These are phyloP conservation scores for Irpex sp. DNA, from an alignment of 1,284 basidiomycete species.

Conservation along the genomic window DNA sequence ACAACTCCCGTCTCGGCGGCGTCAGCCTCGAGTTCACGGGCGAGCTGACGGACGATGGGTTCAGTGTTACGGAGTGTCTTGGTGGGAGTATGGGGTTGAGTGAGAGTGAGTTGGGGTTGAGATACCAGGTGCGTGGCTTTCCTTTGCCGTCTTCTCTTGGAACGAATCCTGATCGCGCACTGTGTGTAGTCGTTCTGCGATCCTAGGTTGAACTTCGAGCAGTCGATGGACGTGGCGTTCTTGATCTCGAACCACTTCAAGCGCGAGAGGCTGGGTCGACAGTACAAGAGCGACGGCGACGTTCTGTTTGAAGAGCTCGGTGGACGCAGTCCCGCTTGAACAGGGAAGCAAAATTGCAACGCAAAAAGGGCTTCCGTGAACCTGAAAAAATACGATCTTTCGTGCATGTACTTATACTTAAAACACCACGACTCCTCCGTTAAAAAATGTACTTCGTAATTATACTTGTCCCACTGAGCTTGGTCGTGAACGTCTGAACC, in stretches of 20 bases:
- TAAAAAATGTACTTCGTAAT: too few relatives aligned
- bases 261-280: constrained; percentile 40
- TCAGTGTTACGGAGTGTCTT: constrained; percentile 84
- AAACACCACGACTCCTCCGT: too few relatives aligned
- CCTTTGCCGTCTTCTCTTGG: too few relatives aligned
- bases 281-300: constrained; percentile 19
- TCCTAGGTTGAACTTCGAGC: constrained; percentile 78
- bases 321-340: constrained; percentile 15
- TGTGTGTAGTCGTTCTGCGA: constrained; percentile 68
- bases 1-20: constrained; percentile 80
- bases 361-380: too few relatives aligned
- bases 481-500: too few relatives aligned
- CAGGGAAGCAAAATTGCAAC: background rate
- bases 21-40: constrained; percentile 96
- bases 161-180: too few relatives aligned
- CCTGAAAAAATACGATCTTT: too few relatives aligned
- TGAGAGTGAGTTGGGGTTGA: constrained; percentile 65
- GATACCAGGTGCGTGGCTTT: constrained; percentile 55
- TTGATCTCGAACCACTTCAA: constrained; percentile 76
- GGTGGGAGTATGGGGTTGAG: constrained; percentile 78
- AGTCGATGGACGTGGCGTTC: constrained; percentile 77
- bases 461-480: too few relatives aligned
- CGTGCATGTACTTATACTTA: too few relatives aligned
- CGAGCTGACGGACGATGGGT: constrained; percentile 89
- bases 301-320: constrained; percentile 26